phyloP scores from a whole-genome alignment of 1,284 basidiomycete species.

The Polyporus tsugae region DNA sequence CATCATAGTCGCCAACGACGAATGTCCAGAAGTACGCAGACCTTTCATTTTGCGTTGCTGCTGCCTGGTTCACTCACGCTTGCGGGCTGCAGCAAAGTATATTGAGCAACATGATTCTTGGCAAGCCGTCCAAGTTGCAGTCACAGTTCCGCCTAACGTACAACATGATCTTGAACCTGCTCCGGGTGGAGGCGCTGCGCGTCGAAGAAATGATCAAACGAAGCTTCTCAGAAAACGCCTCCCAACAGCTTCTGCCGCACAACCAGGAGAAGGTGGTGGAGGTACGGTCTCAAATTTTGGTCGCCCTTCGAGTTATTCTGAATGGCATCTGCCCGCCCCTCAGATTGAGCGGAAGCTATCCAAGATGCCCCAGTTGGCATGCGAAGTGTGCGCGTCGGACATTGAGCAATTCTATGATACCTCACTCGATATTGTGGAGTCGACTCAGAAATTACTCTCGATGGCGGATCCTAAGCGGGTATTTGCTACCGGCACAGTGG shows the following conservation, averaged over 20 bases:
- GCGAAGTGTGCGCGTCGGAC: slow-evolving; percentile 72
- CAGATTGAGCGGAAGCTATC: slow-evolving; percentile 83
- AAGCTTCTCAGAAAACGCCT: slow-evolving; percentile 97
- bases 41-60: slow-evolving; percentile 2
- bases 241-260: slow-evolving; percentile 92
- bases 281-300: slow-evolving; percentile 49
- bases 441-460: slow-evolving; percentile 74
- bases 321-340: not conserved
- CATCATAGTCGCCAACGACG: slow-evolving; percentile 87
- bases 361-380: slow-evolving; percentile 73
- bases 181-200: slow-evolving; percentile 94
- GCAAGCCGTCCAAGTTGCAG: slow-evolving; percentile 89
- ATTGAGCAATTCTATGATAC: slow-evolving; percentile 85
- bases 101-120: slow-evolving; percentile 92
- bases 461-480: slow-evolving; percentile 71
- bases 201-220: slow-evolving; percentile 99
- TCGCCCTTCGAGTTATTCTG: not conserved
- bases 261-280: slow-evolving; percentile 89
- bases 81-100: slow-evolving; percentile 65
- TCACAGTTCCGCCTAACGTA: slow-evolving; percentile 99
- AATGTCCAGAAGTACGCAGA: slow-evolving; percentile 81
- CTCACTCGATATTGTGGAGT: slow-evolving; percentile 69
- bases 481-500: slow-evolving; percentile 79
- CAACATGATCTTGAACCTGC: slow-evolving; percentile 98
- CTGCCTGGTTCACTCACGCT: slow-evolving; percentile 10